Evolutionary conservation across 805 yeast genomes (phyloP).

Genomic region (Candida ipomoeae): DNA sequence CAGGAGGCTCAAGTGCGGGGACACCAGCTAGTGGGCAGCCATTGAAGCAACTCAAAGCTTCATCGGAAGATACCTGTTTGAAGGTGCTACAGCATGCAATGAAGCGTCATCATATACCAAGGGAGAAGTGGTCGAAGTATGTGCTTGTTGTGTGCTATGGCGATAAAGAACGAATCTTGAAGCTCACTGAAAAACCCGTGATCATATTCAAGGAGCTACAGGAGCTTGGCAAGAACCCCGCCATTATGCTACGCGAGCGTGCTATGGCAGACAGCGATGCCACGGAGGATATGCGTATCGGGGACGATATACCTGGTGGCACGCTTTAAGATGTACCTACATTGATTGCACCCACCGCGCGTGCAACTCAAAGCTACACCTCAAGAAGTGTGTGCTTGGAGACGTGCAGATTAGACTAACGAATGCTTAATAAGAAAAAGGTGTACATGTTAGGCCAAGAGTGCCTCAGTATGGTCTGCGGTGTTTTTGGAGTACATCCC

Average conservation of each 20-base stretch:
- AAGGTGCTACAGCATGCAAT: conserved; percentile 84
- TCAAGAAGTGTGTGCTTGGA: neutral
- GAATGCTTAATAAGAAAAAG: no score
- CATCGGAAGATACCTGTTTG: conserved; percentile 87
- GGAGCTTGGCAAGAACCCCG: conserved; percentile 83
- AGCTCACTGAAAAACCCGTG: conserved; percentile 85
- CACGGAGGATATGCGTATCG: conserved; percentile 38
- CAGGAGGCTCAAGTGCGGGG: conserved; percentile 1
- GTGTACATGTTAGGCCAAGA: no score
- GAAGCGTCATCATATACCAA: conserved; percentile 73
- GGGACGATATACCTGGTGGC: conserved; percentile 44
- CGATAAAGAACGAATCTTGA: conserved; percentile 80
- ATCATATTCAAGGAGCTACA: conserved; percentile 76
- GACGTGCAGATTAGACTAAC: no score
- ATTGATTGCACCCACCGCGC: neutral
- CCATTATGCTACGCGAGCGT: conserved; percentile 84
- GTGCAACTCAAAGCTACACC: neutral
- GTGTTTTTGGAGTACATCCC: no score
- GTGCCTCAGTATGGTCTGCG: no score
- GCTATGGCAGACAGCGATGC: conserved; percentile 34
- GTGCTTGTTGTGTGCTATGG: conserved; percentile 88
- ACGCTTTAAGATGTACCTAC: conserved; percentile 20
- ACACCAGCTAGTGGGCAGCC: conserved; percentile 42
- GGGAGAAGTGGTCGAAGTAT: conserved; percentile 82
- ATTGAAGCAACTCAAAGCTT: conserved; percentile 75